Evolutionary conservation across 306 rosid species (phyloP).

Genomic region (Gastrolobium villosum): DNA sequence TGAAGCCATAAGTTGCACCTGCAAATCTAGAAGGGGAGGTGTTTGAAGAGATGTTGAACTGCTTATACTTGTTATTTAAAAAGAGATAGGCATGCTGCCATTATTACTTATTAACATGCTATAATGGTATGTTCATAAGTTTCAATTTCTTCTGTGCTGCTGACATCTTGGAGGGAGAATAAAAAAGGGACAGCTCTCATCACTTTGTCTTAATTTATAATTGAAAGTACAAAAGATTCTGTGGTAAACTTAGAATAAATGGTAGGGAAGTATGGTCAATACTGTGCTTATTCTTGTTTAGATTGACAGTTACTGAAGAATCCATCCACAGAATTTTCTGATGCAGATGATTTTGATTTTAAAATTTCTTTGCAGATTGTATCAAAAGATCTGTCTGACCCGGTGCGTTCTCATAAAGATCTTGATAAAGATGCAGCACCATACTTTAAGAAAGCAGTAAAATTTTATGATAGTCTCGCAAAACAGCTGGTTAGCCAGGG

Average conservation of each 20-base stretch:
- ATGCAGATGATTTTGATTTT: slow-evolving; percentile 38
- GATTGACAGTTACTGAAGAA: slow-evolving; percentile 12
- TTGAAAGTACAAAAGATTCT: slow-evolving; percentile 1
- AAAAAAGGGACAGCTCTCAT: slow-evolving; percentile 11
- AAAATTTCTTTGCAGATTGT: slow-evolving; percentile 73
- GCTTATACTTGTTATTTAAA: background rate
- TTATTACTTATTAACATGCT: background rate
- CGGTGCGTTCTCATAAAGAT: slow-evolving; percentile 98
- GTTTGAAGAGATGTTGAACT: slow-evolving; percentile 1
- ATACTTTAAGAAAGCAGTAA: slow-evolving; percentile 90
- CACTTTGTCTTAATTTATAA: background rate
- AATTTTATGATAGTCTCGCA: slow-evolving; percentile 84
- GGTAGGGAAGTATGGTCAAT: slow-evolving; percentile 13
- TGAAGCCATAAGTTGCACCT: background rate
- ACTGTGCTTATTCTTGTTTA: slow-evolving; percentile 30
- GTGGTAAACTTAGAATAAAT: slow-evolving; percentile 8
- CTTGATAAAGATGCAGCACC: slow-evolving; percentile 98
- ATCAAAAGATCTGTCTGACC: slow-evolving; percentile 91
- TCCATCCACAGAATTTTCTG: slow-evolving; percentile 27
- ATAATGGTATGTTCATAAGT: background rate
- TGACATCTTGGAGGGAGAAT: slow-evolving; percentile 25
- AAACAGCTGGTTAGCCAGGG: slow-evolving; percentile 96
- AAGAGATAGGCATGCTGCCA: background rate
- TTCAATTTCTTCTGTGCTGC: slow-evolving; percentile 15
- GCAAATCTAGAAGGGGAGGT: background rate